phyloP scores from a whole-genome alignment of 805 yeast genomes.

The Debaryomyces maramus region DNA sequence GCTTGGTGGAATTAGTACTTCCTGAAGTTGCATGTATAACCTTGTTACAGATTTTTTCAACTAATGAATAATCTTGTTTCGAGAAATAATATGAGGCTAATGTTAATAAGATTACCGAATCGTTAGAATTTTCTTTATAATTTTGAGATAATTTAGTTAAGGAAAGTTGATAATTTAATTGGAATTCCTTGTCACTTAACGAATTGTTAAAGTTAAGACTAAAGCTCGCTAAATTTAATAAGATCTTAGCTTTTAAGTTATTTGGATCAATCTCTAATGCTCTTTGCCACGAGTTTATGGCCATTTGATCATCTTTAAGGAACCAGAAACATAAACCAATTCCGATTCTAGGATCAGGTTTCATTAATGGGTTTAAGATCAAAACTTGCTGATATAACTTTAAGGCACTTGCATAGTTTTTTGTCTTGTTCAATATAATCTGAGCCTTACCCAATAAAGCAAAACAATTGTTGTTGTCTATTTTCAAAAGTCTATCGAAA shows the following conservation, averaged over 20 bases:
- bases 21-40: constrained; percentile 36
- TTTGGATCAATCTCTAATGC: constrained; percentile 64
- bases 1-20: constrained; percentile 13
- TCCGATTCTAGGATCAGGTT: constrained; percentile 93
- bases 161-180: constrained; percentile 56
- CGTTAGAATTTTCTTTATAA: constrained; percentile 42
- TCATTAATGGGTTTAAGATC: constrained; percentile 68
- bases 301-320: constrained; percentile 74
- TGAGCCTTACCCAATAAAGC: constrained; percentile 88
- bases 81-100: constrained; percentile 74
- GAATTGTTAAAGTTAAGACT: constrained; percentile 61
- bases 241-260: constrained; percentile 59
- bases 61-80: constrained; percentile 57
- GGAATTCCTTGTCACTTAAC: constrained; percentile 60
- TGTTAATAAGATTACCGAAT: constrained; percentile 63
- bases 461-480: constrained; percentile 61
- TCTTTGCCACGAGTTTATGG: constrained; percentile 80
- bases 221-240: constrained; percentile 67
- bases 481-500: constrained; percentile 59
- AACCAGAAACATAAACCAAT: constrained; percentile 94
- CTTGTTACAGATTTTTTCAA: constrained; percentile 54
- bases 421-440: constrained; percentile 62
- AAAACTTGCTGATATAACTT: constrained; percentile 82
- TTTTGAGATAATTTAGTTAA: constrained; percentile 46
- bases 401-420: constrained; percentile 71